Evolutionary conservation across 768 basidiomycete genomes (phyloP).

Genomic region (Candolleomyces aberdarensis): DNA sequence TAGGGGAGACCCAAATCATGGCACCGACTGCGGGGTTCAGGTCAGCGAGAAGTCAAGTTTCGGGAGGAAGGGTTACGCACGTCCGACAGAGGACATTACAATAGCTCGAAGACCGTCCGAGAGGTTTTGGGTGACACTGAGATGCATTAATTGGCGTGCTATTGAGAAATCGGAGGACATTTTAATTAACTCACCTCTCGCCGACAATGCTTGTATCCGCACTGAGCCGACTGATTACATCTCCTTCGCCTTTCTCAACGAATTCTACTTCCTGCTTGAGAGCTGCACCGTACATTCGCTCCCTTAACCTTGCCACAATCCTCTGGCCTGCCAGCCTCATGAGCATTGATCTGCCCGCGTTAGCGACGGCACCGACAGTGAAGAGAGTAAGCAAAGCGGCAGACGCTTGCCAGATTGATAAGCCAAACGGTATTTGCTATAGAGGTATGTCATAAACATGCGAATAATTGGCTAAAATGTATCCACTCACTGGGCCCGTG

Average conservation of each 20-base stretch:
- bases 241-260: constrained; percentile 90
- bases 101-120: constrained; percentile 80
- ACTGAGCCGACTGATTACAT: constrained; percentile 87
- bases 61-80: constrained; percentile 42
- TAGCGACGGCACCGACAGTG: constrained; percentile 83
- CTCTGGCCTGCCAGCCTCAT: constrained; percentile 90
- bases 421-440: constrained; percentile 75
- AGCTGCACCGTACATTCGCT: constrained; percentile 80
- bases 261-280: constrained; percentile 90
- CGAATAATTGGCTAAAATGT: neutral
- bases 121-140: constrained; percentile 74
- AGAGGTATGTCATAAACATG: constrained; percentile 2
- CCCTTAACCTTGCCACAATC: constrained; percentile 84
- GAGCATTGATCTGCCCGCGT: constrained; percentile 76
- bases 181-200: constrained; percentile 55
- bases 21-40: constrained; percentile 68
- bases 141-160: neutral
- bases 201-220: constrained; percentile 93
- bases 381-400: constrained; percentile 70
- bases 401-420: constrained; percentile 81
- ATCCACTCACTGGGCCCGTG: constrained; percentile 55
- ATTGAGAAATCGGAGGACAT: too few relatives aligned
- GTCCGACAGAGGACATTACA: constrained; percentile 91
- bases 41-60: neutral
- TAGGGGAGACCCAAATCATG: constrained; percentile 92